These are phyloP conservation scores for Kwoniella sp. DNA, from an alignment of 768 basidiomycete species.

Conservation along the genomic window DNA sequence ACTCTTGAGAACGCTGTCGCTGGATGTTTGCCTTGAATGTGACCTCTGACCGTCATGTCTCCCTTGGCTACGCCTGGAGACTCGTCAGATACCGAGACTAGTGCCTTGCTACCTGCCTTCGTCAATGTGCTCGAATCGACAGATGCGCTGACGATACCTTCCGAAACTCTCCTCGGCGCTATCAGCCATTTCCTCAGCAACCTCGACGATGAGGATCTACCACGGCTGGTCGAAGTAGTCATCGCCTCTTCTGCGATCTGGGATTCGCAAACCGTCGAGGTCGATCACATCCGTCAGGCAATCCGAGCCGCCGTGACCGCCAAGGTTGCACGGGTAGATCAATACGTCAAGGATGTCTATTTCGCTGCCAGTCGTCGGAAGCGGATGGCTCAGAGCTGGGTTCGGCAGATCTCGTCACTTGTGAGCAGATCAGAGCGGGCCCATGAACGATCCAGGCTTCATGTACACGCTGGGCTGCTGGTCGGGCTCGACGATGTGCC, in stretches of 20 bases:
- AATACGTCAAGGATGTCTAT: conserved; percentile 2
- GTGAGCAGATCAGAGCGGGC: too few relatives aligned
- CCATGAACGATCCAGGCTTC: not conserved
- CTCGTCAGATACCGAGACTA: too few relatives aligned
- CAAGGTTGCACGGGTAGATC: conserved; percentile 2
- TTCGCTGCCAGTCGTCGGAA: conserved; percentile 4
- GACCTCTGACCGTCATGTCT: too few relatives aligned
- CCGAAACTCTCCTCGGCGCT: conserved; percentile 24
- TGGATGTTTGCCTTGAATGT: too few relatives aligned
- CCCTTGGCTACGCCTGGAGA: too few relatives aligned
- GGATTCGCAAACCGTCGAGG: not conserved
- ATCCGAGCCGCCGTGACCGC: conserved; percentile 9
- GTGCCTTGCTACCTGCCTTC: conserved; percentile 22
- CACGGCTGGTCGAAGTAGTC: conserved; percentile 7
- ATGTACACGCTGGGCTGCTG: conserved; percentile 4
- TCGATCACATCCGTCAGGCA: conserved; percentile 5
- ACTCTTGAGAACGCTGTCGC: too few relatives aligned
- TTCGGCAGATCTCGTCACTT: conserved; percentile 6
- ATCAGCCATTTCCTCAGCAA: conserved; percentile 35
- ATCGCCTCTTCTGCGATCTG: conserved; percentile 12
- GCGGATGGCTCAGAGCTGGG: conserved; percentile 10
- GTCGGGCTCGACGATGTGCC: conserved; percentile 6
- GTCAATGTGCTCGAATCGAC: conserved; percentile 7
- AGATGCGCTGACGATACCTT: conserved; percentile 12
- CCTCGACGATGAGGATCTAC: conserved; percentile 2